These are phyloP conservation scores for Podospora pseudoanserina DNA, from an alignment of 495 filamentous ascomycete genomes.

Conservation along the genomic window DNA sequence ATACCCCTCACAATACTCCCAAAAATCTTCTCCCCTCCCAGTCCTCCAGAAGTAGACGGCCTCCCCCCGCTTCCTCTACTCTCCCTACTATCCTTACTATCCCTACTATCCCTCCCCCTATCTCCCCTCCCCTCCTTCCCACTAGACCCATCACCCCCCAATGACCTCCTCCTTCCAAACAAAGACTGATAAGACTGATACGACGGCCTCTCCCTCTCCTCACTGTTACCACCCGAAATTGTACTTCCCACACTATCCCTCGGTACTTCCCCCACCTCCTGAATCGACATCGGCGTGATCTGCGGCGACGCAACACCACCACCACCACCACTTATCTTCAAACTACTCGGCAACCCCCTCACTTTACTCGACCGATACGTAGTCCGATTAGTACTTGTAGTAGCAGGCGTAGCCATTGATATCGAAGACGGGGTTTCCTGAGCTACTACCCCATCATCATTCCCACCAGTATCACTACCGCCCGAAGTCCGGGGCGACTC, in stretches of 20 bases:
- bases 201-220: not conserved
- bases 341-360: not conserved
- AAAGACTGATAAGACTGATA: not conserved
- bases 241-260: not conserved
- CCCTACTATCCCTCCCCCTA: not conserved
- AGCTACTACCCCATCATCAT: not conserved
- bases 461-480: not conserved
- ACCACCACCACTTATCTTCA: not conserved
- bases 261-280: not conserved
- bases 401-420: not conserved
- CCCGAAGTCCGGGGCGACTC: not conserved
- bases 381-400: not conserved
- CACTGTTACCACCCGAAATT: not conserved
- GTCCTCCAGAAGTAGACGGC: conserved; percentile 3
- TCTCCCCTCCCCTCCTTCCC: not conserved
- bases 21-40: conserved; percentile 3
- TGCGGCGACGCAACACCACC: not conserved
- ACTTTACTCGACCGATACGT: conserved; percentile 2
- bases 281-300: not conserved
- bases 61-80: not conserved
- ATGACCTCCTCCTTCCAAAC: not conserved
- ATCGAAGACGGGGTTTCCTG: not conserved
- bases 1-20: not conserved
- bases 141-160: conserved; percentile 1
- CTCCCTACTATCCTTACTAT: not conserved